Percentiles rank a stretch among this genome's conserved stretches.
Conservation (phyloP, 1,284 basidiomycete genomes). For the Tilletiaria anomala region DNA sequence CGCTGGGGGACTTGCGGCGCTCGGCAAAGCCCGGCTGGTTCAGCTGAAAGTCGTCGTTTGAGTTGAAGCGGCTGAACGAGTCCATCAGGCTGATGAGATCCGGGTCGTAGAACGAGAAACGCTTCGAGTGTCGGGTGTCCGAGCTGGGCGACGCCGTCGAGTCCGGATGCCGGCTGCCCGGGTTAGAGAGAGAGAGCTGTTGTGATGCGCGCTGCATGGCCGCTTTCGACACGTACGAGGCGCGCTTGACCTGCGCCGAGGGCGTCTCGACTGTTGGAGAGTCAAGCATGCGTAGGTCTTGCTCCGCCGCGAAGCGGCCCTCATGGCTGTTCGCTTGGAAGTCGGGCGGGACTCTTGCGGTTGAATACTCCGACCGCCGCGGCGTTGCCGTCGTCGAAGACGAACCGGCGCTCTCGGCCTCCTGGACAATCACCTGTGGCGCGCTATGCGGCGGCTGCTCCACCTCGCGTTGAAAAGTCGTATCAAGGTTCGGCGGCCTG, state of each 20-base stretch:
- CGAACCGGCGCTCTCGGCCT: no score
- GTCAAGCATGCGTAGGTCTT: no score
- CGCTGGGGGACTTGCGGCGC: no score
- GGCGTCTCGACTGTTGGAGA: neutral
- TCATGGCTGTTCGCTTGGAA: no score
- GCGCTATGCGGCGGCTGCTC: no score
- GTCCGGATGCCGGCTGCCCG: neutral
- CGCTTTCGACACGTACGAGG: neutral
- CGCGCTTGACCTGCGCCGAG: neutral
- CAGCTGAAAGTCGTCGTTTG: conserved; percentile 12
- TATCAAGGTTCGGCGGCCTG: no score
- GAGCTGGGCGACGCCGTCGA: neutral
- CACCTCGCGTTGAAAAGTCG: no score
- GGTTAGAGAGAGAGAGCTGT: neutral
- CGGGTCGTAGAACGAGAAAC: conserved; percentile 61
- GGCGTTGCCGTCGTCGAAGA: no score
- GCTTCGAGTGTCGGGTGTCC: conserved; percentile 20
- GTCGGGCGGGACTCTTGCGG: no score
- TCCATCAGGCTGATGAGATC: conserved; percentile 53
- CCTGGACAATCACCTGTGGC: no score
- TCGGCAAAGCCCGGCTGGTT: neutral
- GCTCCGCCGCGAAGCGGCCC: no score
- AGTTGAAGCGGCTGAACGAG: conserved; percentile 32
- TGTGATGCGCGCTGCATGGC: neutral
- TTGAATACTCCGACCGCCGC: no score